These are phyloP conservation scores for Pyricularia sp. DNA, from an alignment of 2,329 filamentous ascomycete species.

Conservation along the genomic window DNA sequence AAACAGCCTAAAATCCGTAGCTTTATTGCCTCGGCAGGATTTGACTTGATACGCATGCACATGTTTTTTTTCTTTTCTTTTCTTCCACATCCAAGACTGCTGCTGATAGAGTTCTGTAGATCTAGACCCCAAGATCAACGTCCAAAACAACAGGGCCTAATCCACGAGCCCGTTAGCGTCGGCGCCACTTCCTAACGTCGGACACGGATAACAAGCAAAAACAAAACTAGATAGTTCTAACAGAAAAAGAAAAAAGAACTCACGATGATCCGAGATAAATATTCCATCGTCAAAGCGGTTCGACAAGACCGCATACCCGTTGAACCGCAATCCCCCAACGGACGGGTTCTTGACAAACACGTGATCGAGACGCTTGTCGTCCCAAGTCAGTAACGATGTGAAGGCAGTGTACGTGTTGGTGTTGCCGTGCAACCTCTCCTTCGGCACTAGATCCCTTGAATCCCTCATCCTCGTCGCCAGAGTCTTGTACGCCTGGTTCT, in stretches of 20 bases:
- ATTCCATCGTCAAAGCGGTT: slow-evolving; percentile 17
- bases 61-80: too few species aligned
- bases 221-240: slow-evolving; percentile 4
- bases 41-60: not conserved
- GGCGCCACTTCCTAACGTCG: not conserved
- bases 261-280: slow-evolving; percentile 23
- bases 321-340: slow-evolving; percentile 11
- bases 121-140: not conserved
- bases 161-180: not conserved
- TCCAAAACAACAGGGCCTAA: not conserved
- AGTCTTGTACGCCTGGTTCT: slow-evolving; percentile 12
- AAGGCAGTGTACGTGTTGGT: slow-evolving; percentile 22
- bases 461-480: slow-evolving; percentile 14
- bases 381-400: slow-evolving; percentile 8
- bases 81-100: not conserved
- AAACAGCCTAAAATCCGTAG: too few species aligned
- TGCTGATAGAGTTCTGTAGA: not conserved
- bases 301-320: slow-evolving; percentile 17
- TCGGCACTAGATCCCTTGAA: slow-evolving; percentile 14
- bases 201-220: not conserved
- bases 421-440: slow-evolving; percentile 15
- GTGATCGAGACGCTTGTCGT: slow-evolving; percentile 19
- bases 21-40: not conserved
- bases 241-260: slow-evolving; percentile 20
- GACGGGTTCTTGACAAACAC: slow-evolving; percentile 20